Conservation (phyloP, 1,139 yeast genomes). For the Suhomyces choctaworum region DNA sequence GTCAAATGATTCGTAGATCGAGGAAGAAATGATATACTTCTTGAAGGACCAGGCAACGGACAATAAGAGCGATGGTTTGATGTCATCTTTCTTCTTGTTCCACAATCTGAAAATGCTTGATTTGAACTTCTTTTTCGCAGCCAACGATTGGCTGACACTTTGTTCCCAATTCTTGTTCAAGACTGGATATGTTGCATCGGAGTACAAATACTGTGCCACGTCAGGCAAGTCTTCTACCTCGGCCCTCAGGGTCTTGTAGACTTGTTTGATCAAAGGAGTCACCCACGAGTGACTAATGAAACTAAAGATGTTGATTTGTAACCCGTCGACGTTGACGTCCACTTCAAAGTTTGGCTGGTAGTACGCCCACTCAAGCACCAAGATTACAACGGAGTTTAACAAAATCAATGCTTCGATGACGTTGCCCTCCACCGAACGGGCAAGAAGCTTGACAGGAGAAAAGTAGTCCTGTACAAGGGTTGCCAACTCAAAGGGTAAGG, state of each 20-base stretch:
- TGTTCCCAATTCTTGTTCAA: conserved; percentile 13
- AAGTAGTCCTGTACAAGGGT: conserved; percentile 18
- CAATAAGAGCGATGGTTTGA: conserved; percentile 21
- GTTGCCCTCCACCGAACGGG: conserved; percentile 4
- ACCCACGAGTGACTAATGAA: conserved; percentile 28
- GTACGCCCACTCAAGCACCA: conserved; percentile 18
- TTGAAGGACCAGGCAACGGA: conserved; percentile 17
- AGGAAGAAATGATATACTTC: conserved; percentile 12
- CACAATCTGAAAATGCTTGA: conserved; percentile 5
- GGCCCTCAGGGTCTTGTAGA: conserved; percentile 24
- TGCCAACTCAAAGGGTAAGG: conserved; percentile 9
- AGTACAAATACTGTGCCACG: conserved; percentile 9
- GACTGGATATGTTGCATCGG: conserved; percentile 10
- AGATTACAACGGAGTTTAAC: conserved; percentile 13
- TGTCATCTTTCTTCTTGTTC: conserved; percentile 8
- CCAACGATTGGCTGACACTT: conserved; percentile 3
- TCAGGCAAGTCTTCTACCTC: conserved; percentile 23
- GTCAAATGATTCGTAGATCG: conserved; percentile 16
- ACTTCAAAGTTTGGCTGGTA: conserved; percentile 21
- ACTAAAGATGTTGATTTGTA: conserved; percentile 19
- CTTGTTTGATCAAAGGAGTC: conserved; percentile 25
- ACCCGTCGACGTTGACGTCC: conserved; percentile 17
- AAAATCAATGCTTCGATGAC: conserved; percentile 14
- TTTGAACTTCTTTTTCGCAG: conserved; percentile 3
- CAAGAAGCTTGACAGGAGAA: conserved; percentile 19